phyloP scores from a whole-genome alignment of 176 grass and related monocot genomes.

The Eleusine indica region DNA sequence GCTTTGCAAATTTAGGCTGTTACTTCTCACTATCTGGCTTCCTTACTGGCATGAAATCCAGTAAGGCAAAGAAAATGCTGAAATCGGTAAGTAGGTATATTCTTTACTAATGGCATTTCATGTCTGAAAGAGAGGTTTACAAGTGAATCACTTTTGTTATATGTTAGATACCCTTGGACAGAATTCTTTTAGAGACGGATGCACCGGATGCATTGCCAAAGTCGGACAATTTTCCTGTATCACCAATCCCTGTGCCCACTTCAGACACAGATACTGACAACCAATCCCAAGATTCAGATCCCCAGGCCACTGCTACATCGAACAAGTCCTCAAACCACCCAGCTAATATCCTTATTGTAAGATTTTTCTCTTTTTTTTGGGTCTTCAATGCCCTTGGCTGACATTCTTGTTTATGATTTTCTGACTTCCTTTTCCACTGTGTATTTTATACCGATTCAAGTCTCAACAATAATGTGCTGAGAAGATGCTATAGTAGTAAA shows the following conservation, averaged over 20 bases:
- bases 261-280: conserved; percentile 41
- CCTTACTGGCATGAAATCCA: conserved; percentile 67
- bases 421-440: neutral
- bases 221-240: conserved; percentile 57
- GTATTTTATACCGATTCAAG: neutral
- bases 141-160: conserved; percentile 15
- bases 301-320: neutral
- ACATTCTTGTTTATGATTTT: neutral
- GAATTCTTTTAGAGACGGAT: conserved; percentile 90
- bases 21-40: conserved; percentile 90
- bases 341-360: conserved; percentile 84
- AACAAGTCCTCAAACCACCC: conserved; percentile 74
- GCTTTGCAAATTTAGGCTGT: conserved; percentile 73
- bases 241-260: conserved; percentile 39
- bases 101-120: conserved; percentile 1
- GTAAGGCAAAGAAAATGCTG: conserved; percentile 79
- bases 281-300: conserved; percentile 13
- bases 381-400: conserved; percentile 18
- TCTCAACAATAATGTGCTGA: conserved; percentile 8
- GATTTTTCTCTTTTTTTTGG: neutral
- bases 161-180: conserved; percentile 78
- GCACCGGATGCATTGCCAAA: conserved; percentile 73
- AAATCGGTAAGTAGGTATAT: conserved; percentile 61
- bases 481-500: conserved; percentile 3
- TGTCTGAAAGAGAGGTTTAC: neutral